Evolutionary conservation across 345 rosid species (phyloP).

Genomic region (Citrus sinensis): DVS_A1.0 CM039163.1:47859001-47859500

Average conservation of each 20-base stretch:
- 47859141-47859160: constrained; percentile 74
- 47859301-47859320: neutral
- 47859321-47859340: neutral
- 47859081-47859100: constrained; percentile 78
- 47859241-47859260: neutral
- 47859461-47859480: neutral
- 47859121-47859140: constrained; percentile 81
- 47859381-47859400: neutral
- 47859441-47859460: neutral
- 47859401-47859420: neutral
- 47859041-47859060: constrained; percentile 91
- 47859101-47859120: constrained; percentile 57
- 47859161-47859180: constrained; percentile 53
- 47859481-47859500: neutral
- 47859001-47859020: constrained; percentile 71
- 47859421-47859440: too few relatives aligned
- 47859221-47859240: neutral
- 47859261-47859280: neutral
- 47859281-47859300: neutral
- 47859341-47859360: neutral
- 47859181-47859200: neutral
- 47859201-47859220: neutral
- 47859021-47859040: constrained; percentile 84
- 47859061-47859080: constrained; percentile 76
- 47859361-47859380: neutral